Conservation (phyloP, 805 yeast genomes). For the Saccharomycopsis guyanensis region DNA sequence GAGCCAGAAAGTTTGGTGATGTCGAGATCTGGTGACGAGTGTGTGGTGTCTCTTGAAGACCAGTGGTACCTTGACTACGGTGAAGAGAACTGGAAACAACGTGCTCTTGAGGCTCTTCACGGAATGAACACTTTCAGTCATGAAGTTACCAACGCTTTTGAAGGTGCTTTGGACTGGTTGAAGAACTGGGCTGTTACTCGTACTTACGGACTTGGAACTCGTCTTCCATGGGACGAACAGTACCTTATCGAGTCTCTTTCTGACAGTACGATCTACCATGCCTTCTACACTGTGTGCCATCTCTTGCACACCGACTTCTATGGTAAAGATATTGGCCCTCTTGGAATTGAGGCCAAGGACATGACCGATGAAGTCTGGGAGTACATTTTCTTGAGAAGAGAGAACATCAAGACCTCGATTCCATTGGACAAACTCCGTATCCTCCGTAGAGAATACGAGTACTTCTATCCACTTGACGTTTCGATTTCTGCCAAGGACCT, state of each 20-base stretch:
- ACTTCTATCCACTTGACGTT: conserved; percentile 90
- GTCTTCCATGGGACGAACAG: conserved; percentile 93
- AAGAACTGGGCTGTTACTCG: conserved; percentile 98
- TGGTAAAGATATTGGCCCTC: conserved; percentile 68
- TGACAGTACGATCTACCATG: conserved; percentile 93
- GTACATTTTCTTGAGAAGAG: conserved; percentile 72
- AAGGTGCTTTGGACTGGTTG: conserved; percentile 91
- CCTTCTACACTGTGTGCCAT: conserved; percentile 86
- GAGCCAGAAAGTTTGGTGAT: conserved; percentile 90
- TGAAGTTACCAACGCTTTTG: conserved; percentile 87
- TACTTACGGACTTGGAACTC: conserved; percentile 92
- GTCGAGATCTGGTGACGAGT: conserved; percentile 94
- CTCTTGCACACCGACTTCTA: conserved; percentile 79
- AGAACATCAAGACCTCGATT: conserved; percentile 48
- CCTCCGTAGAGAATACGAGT: conserved; percentile 91
- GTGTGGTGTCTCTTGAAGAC: conserved; percentile 94
- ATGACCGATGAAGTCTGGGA: conserved; percentile 93
- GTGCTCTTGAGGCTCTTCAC: conserved; percentile 71
- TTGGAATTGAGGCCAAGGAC: conserved; percentile 69
- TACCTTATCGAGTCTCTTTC: conserved; percentile 91
- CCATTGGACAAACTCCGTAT: conserved; percentile 57
- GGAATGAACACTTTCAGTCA: conserved; percentile 69
- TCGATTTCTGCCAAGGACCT: conserved; percentile 94
- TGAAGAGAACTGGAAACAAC: conserved; percentile 81
- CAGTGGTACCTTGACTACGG: conserved; percentile 99